Evolutionary conservation across 2,329 filamentous ascomycete species (phyloP).

Genomic region (Emmonsia crescens): DNA sequence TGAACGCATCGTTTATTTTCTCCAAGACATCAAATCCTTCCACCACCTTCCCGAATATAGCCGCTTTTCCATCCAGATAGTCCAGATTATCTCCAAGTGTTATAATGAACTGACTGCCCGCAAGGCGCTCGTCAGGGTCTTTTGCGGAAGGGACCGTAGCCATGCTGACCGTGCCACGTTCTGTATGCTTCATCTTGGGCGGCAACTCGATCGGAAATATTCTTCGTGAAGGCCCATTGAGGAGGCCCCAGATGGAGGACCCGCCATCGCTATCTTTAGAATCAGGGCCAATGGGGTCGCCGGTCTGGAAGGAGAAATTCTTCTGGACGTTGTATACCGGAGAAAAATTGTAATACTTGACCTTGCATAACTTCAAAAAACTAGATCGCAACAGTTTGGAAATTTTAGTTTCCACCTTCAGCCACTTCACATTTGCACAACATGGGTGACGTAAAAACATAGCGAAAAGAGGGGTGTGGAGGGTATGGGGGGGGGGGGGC

Average conservation of each 20-base stretch:
- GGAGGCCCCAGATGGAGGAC: constrained; percentile 79
- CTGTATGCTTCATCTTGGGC: constrained; percentile 75
- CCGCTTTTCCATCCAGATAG: constrained; percentile 84
- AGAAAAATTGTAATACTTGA: constrained; percentile 98
- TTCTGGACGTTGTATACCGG: constrained; percentile 88
- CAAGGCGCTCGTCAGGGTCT: constrained; percentile 71
- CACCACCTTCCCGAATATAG: constrained; percentile 88
- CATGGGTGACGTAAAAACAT: neutral
- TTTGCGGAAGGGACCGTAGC: constrained; percentile 69
- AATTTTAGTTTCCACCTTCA: constrained; percentile 48
- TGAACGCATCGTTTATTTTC: constrained; percentile 82
- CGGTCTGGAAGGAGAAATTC: constrained; percentile 91
- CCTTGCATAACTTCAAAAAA: constrained; percentile 96
- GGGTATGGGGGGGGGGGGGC: constrained; percentile 2
- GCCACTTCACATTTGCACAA: constrained; percentile 33
- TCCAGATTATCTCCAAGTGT: constrained; percentile 84
- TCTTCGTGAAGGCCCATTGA: constrained; percentile 59
- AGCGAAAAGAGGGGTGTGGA: constrained; percentile 4
- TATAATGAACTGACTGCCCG: constrained; percentile 86
- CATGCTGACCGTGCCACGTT: constrained; percentile 93
- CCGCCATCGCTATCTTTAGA: constrained; percentile 82
- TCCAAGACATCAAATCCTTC: constrained; percentile 92
- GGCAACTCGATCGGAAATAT: constrained; percentile 78
- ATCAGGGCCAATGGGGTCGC: constrained; percentile 81
- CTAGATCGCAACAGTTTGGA: constrained; percentile 40